Evolutionary conservation across 83 land plant species (phyloP).

Genomic region (Picea abies): DNA sequence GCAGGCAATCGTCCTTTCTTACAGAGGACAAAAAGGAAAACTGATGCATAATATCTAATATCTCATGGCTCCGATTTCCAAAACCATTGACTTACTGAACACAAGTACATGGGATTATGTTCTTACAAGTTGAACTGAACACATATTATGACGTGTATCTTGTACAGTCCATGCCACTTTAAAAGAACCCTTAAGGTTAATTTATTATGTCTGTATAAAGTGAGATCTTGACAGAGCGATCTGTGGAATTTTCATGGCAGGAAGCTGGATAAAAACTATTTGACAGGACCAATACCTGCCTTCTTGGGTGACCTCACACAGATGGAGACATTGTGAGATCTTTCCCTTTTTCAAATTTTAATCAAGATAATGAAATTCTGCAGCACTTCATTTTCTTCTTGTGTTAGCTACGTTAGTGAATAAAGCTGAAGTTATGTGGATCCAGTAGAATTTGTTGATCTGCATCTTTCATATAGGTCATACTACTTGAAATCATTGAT

Average conservation of each 20-base stretch:
- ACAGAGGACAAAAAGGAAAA: too few relatives aligned
- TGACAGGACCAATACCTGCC: slow-evolving; percentile 43
- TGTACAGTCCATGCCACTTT: too few relatives aligned
- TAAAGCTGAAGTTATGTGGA: background rate
- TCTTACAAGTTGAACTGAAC: too few relatives aligned
- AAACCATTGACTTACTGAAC: too few relatives aligned
- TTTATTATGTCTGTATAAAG: too few relatives aligned
- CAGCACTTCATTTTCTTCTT: background rate
- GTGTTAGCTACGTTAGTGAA: background rate
- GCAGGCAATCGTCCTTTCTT: too few relatives aligned
- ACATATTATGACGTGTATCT: too few relatives aligned
- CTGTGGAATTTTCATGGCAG: slow-evolving; percentile 22
- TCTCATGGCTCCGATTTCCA: too few relatives aligned
- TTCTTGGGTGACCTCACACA: slow-evolving; percentile 35
- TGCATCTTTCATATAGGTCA: background rate
- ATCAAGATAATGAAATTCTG: too few relatives aligned
- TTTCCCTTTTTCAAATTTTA: background rate
- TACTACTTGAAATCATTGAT: background rate
- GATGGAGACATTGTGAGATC: slow-evolving; percentile 43
- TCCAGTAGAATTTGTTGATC: background rate
- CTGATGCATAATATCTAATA: too few relatives aligned
- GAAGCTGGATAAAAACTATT: slow-evolving; percentile 32
- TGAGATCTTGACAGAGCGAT: background rate
- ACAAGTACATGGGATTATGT: too few relatives aligned
- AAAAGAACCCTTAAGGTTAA: too few relatives aligned